Conservation (phyloP, 257 asterid genomes). For the Linderniella brevidens region DNA sequence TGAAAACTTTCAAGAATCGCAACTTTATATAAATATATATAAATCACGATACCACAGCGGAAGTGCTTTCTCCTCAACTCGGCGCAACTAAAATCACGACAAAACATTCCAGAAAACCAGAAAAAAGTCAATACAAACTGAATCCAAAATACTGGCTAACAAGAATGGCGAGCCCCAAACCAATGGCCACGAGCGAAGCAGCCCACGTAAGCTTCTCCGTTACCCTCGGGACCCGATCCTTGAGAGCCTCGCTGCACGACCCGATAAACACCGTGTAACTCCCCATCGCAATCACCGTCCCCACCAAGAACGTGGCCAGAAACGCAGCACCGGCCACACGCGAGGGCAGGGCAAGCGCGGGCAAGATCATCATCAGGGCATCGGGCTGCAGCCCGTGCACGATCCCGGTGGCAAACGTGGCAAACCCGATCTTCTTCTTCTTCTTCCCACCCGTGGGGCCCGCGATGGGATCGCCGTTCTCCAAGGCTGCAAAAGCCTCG, state of each 20-base stretch:
- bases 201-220: constrained; percentile 98
- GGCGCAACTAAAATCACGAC: no score
- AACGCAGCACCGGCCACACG: constrained; percentile 92
- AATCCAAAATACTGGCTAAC: constrained; percentile 74
- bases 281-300: constrained; percentile 94
- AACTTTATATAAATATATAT: no score
- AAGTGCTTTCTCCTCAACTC: no score
- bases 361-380: constrained; percentile 78
- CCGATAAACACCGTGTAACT: constrained; percentile 87
- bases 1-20: no score
- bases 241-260: constrained; percentile 75
- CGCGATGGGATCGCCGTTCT: constrained; percentile 33
- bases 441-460: no score
- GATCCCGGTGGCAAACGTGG: constrained; percentile 89
- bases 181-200: constrained; percentile 73
- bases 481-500: constrained; percentile 40
- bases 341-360: constrained; percentile 94
- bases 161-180: constrained; percentile 58
- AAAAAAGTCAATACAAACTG: constrained; percentile 61
- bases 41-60: no score
- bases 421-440: constrained; percentile 81
- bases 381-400: constrained; percentile 96
- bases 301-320: constrained; percentile 66
- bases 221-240: constrained; percentile 72
- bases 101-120: no score